Evolutionary conservation across 106 monocot species (phyloP).

Genomic region (Phalaenopsis equestris): DNA sequence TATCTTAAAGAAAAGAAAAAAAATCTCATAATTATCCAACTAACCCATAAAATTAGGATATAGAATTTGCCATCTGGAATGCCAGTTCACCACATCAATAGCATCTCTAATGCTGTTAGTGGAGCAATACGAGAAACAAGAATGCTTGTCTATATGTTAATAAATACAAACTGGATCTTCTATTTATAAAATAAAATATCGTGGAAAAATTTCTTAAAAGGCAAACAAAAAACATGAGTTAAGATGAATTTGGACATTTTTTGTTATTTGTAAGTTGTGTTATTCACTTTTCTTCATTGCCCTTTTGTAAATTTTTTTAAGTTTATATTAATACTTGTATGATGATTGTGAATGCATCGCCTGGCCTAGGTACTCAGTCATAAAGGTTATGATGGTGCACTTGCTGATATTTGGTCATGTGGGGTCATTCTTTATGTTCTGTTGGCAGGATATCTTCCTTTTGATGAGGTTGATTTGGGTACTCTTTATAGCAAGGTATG

Average conservation of each 20-base stretch:
- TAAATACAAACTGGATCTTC: not conserved
- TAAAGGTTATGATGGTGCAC: conserved; percentile 88
- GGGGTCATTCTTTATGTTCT: conserved; percentile 89
- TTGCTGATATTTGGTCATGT: conserved; percentile 97
- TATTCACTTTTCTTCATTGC: not conserved
- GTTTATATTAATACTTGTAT: not conserved
- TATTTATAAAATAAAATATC: not conserved
- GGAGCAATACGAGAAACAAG: too few species aligned
- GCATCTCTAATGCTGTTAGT: not conserved
- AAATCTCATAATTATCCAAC: not conserved
- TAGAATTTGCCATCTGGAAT: not conserved
- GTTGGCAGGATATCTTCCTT: conserved; percentile 86
- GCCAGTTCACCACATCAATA: not conserved
- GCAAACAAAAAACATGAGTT: not conserved
- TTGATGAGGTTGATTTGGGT: conserved; percentile 87
- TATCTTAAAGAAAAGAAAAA: not conserved
- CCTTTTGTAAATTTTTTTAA: not conserved
- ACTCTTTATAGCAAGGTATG: conserved; percentile 67
- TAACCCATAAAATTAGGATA: not conserved
- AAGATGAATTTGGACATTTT: not conserved
- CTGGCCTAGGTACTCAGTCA: conserved; percentile 72
- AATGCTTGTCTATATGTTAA: not conserved
- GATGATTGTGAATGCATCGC: conserved; percentile 12
- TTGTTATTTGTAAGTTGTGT: not conserved
- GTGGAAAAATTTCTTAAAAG: not conserved